Conservation (phyloP, 306 rosid genomes). For the Ochetophila trinervis region DNA sequence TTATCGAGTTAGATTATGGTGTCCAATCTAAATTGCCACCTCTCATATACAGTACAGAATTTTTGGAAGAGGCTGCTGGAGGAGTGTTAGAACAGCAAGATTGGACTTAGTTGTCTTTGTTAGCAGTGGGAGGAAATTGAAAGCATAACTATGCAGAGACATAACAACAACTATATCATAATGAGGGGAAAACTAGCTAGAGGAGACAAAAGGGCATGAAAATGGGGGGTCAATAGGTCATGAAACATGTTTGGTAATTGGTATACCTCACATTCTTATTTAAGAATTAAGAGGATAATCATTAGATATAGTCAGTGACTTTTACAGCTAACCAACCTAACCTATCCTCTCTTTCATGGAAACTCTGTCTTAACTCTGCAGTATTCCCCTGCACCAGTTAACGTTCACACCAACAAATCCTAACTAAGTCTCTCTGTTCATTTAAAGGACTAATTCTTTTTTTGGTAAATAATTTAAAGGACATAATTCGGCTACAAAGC, state of each 20-base stretch:
- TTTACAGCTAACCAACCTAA: neutral
- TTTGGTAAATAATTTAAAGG: too few species aligned
- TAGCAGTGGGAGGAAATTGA: neutral
- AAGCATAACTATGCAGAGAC: neutral
- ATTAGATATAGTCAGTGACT: conserved; percentile 6
- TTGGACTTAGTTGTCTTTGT: neutral
- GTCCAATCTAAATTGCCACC: too few species aligned
- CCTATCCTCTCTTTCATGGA: conserved; percentile 2
- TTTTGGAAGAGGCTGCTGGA: conserved; percentile 6
- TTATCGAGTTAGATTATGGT: too few species aligned
- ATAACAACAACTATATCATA: conserved; percentile 1
- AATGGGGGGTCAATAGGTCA: neutral
- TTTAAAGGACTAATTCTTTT: too few species aligned
- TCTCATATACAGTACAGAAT: neutral
- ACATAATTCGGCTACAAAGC: too few species aligned
- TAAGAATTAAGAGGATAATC: neutral
- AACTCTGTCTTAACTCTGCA: neutral
- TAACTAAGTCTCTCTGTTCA: neutral
- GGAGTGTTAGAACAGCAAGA: conserved; percentile 5
- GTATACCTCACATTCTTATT: conserved; percentile 1
- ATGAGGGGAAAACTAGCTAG: too few species aligned
- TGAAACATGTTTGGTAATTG: neutral
- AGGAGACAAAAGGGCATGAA: neutral
- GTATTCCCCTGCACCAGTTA: neutral
- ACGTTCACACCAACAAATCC: neutral